A percentile compares a stretch with the other conserved stretches of the same genome.
These are phyloP conservation scores for Cornus kousa DNA, from an alignment of 148 eudicot species.

Conservation along the genomic window DNA sequence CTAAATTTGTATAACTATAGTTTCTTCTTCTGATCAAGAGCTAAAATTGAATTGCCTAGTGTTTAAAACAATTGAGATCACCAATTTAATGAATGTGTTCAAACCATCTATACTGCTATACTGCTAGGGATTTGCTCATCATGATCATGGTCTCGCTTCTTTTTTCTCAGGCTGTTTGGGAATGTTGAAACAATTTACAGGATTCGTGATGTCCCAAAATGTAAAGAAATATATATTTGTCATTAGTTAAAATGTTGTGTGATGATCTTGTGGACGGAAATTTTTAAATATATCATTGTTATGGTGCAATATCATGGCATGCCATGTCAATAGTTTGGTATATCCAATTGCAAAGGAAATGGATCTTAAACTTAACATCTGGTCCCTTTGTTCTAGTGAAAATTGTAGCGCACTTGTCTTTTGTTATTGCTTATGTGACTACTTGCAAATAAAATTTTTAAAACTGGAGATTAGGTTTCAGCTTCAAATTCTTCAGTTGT, in stretches of 20 bases:
- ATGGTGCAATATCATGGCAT: background rate
- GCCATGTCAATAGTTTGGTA: background rate
- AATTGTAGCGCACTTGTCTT: background rate
- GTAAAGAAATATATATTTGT: background rate
- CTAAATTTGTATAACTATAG: background rate
- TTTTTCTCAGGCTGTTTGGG: background rate
- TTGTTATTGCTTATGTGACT: background rate
- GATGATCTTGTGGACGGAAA: background rate
- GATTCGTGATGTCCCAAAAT: background rate
- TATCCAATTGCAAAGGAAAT: background rate
- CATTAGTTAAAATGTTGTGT: no score
- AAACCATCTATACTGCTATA: background rate
- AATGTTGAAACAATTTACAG: background rate
- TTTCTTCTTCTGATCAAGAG: background rate
- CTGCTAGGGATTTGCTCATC: background rate
- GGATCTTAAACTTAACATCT: background rate
- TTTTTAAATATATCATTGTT: background rate
- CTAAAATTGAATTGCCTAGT: constrained; percentile 4
- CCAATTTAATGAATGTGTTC: background rate
- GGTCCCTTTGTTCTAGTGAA: background rate
- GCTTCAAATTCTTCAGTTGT: background rate
- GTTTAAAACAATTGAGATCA: background rate
- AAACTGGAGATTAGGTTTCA: background rate
- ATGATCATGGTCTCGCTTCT: background rate
- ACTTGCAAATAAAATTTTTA: background rate